Percentiles rank a stretch among this genome's conserved stretches.
Conservation (phyloP, 2,329 filamentous ascomycete genomes). For the Fusarium falciforme region DNA sequence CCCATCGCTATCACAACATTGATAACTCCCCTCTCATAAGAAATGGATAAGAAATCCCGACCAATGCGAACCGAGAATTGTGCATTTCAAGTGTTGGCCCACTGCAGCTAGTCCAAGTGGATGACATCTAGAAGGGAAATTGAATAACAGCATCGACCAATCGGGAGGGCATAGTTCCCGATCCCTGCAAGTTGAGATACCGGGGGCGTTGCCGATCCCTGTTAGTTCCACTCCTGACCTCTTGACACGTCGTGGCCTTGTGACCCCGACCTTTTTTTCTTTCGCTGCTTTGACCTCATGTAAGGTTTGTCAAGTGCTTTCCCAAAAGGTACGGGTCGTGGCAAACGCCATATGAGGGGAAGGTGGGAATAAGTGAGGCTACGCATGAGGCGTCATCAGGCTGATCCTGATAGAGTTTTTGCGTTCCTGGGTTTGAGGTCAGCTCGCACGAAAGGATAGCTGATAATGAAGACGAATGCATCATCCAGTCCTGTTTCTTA, state of each 20-base stretch:
- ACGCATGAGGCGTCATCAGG: neutral
- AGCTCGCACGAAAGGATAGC: neutral
- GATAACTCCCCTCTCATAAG: neutral
- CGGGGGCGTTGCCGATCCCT: constrained; percentile 12
- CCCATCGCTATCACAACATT: neutral
- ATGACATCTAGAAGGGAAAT: constrained; percentile 22
- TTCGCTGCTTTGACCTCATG: constrained; percentile 7
- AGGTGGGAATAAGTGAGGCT: neutral
- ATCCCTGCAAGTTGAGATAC: constrained; percentile 11
- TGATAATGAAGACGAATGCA: neutral
- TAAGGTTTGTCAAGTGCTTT: constrained; percentile 20
- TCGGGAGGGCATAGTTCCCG: constrained; percentile 19
- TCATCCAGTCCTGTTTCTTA: neutral
- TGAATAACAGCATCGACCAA: constrained; percentile 3
- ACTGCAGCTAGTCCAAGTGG: neutral
- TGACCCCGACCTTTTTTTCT: neutral
- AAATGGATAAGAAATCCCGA: neutral
- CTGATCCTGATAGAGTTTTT: constrained; percentile 1
- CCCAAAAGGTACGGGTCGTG: constrained; percentile 15
- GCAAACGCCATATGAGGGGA: constrained; percentile 4
- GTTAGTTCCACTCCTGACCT: neutral
- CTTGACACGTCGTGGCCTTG: neutral
- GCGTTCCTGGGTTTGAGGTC: neutral
- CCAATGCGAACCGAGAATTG: neutral
- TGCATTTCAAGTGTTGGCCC: neutral